phyloP scores from a whole-genome alignment of 352 stramenopile genomes.

The Pythium insidiosum region DNA sequence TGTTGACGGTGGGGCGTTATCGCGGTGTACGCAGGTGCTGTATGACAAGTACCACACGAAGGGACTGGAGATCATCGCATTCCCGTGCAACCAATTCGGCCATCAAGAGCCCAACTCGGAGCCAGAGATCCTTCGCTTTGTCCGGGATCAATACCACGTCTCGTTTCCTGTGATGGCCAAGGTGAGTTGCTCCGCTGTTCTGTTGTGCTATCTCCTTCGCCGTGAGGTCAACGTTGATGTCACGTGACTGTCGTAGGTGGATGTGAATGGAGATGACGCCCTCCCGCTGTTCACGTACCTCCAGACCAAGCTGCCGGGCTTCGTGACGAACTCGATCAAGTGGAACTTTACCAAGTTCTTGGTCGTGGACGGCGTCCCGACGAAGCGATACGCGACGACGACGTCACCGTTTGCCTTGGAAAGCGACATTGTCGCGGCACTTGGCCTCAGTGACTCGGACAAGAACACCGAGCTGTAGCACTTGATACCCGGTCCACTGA shows the following conservation, averaged over 20 bases:
- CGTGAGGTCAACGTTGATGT: background rate
- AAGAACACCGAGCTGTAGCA: too few species aligned
- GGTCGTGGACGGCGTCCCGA: constrained; percentile 58
- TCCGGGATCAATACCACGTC: constrained; percentile 58
- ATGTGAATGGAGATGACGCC: constrained; percentile 90
- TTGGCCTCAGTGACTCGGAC: constrained; percentile 11
- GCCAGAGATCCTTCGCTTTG: constrained; percentile 72
- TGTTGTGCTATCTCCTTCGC: background rate
- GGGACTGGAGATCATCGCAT: constrained; percentile 86
- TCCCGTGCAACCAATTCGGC: constrained; percentile 97
- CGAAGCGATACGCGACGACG: constrained; percentile 60
- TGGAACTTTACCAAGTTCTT: constrained; percentile 90
- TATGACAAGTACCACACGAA: constrained; percentile 68
- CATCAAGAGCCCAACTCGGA: constrained; percentile 77
- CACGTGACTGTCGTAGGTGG: too few species aligned
- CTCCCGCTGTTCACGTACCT: constrained; percentile 90
- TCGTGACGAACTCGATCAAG: constrained; percentile 72
- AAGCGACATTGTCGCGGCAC: constrained; percentile 42
- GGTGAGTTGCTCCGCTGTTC: constrained; percentile 14
- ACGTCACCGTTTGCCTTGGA: constrained; percentile 64
- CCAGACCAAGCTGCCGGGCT: constrained; percentile 56
- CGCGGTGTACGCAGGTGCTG: constrained; percentile 24
- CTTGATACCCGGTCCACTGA: too few species aligned
- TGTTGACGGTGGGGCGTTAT: background rate
- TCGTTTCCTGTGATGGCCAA: constrained; percentile 86